Evolutionary conservation across 169 alveolate genomes (phyloP).

Genomic region (Plasmodium malariae): DNA sequence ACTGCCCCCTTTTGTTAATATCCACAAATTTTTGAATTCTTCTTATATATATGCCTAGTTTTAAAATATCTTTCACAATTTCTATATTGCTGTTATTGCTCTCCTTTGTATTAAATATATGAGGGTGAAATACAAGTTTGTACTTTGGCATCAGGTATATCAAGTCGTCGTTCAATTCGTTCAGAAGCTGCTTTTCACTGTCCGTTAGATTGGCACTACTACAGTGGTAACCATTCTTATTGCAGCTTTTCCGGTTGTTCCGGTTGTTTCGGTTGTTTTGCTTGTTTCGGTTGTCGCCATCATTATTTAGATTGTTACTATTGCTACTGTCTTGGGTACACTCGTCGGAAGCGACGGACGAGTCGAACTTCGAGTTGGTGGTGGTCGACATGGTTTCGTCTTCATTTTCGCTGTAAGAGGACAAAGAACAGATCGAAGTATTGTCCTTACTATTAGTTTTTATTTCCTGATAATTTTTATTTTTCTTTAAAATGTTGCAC

Average conservation of each 20-base stretch:
- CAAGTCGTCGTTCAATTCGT: slow-evolving; percentile 18
- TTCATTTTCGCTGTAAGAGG: slow-evolving; percentile 5
- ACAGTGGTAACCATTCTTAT: not conserved
- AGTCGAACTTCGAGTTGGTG: too few species aligned
- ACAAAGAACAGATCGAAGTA: slow-evolving; percentile 30
- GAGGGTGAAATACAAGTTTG: slow-evolving; percentile 46
- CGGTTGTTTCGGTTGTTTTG: not conserved
- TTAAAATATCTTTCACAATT: slow-evolving; percentile 43
- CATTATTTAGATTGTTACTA: too few species aligned
- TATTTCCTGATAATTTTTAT: not conserved
- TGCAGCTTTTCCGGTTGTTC: not conserved
- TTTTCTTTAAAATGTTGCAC: not conserved
- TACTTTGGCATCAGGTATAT: slow-evolving; percentile 47
- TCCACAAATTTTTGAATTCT: slow-evolving; percentile 54
- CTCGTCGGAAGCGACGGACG: too few species aligned
- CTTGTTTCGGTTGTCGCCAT: not conserved
- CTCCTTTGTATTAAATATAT: slow-evolving; percentile 1
- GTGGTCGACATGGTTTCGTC: too few species aligned
- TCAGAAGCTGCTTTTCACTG: too few species aligned
- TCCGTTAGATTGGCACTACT: too few species aligned
- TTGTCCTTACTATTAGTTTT: not conserved
- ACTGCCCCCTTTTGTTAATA: slow-evolving; percentile 64
- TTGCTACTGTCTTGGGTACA: too few species aligned
- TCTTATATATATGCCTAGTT: slow-evolving; percentile 60
- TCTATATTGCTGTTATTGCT: slow-evolving; percentile 51